Conservation (phyloP, 176 grass and related monocot species). For the Oryza punctata region DNA sequence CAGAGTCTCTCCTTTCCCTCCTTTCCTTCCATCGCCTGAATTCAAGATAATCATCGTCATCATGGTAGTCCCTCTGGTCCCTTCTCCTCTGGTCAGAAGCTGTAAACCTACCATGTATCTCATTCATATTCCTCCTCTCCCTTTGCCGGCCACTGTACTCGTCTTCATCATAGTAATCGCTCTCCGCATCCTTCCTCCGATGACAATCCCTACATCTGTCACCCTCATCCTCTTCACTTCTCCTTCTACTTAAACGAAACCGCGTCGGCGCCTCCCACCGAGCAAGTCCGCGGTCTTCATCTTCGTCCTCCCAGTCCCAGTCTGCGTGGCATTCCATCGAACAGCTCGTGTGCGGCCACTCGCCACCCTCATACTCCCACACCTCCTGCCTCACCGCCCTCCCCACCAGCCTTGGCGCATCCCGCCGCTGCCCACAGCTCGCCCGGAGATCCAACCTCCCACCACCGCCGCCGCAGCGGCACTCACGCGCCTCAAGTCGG, state of each 20-base stretch:
- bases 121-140: constrained; percentile 42
- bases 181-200: constrained; percentile 31
- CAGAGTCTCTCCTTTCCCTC: constrained; percentile 22
- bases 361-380: constrained; percentile 46
- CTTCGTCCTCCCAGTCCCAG: constrained; percentile 32
- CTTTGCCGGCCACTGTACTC: constrained; percentile 6
- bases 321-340: constrained; percentile 40
- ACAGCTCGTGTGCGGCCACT: constrained; percentile 41
- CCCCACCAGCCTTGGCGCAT: constrained; percentile 34
- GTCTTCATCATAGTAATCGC: constrained; percentile 39
- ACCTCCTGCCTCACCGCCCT: constrained; percentile 44
- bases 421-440: not conserved
- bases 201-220: constrained; percentile 39
- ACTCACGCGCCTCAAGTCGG: not conserved
- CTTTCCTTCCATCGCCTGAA: constrained; percentile 28
- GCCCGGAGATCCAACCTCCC: constrained; percentile 33
- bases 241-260: constrained; percentile 10
- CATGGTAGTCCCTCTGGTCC: constrained; percentile 41
- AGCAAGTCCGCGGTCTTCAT: constrained; percentile 4
- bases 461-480: constrained; percentile 4
- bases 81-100: constrained; percentile 42
- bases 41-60: constrained; percentile 47
- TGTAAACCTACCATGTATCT: constrained; percentile 10
- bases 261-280: constrained; percentile 15
- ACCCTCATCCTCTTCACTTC: constrained; percentile 38